A percentile compares a stretch with the other conserved stretches of the same genome.
phyloP scores from a whole-genome alignment of 1,284 basidiomycete genomes.

The Coniophora puteana region DNA sequence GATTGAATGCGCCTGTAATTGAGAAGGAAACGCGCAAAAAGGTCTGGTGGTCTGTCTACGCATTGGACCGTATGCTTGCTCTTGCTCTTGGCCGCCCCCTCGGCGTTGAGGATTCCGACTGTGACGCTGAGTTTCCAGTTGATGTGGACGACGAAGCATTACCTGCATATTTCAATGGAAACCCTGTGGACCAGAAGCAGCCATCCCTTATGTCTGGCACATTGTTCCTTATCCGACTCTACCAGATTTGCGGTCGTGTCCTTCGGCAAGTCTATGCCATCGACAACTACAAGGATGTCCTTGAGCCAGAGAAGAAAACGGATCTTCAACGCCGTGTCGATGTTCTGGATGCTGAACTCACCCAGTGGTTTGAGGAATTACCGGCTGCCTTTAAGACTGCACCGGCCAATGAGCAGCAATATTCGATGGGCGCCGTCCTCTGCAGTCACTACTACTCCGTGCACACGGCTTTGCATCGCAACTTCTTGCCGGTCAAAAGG shows the following conservation, averaged over 20 bases:
- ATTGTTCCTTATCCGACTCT: constrained; percentile 70
- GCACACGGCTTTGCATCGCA: constrained; percentile 84
- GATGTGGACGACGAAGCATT: constrained; percentile 79
- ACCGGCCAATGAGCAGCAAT: constrained; percentile 69
- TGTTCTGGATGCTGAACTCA: constrained; percentile 69
- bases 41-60: constrained; percentile 90
- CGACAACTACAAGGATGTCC: constrained; percentile 66
- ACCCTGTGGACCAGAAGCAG: constrained; percentile 46
- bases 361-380: constrained; percentile 78
- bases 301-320: constrained; percentile 70
- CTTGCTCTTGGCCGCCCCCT: constrained; percentile 80
- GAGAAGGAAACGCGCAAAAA: constrained; percentile 87
- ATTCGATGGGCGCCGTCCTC: constrained; percentile 83
- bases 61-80: constrained; percentile 85
- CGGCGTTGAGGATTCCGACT: constrained; percentile 76
- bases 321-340: constrained; percentile 76
- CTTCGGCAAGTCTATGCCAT: constrained; percentile 77
- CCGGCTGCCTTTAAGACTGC: constrained; percentile 70
- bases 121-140: constrained; percentile 77
- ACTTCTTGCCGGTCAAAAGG: constrained; percentile 73
- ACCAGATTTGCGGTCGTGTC: constrained; percentile 81
- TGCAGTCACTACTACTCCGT: constrained; percentile 90
- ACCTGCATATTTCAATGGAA: constrained; percentile 66
- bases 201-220: constrained; percentile 79
- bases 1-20: constrained; percentile 62